These are phyloP conservation scores for Castanea sativa DNA, from an alignment of 306 rosid species.

Conservation along the genomic window DNA sequence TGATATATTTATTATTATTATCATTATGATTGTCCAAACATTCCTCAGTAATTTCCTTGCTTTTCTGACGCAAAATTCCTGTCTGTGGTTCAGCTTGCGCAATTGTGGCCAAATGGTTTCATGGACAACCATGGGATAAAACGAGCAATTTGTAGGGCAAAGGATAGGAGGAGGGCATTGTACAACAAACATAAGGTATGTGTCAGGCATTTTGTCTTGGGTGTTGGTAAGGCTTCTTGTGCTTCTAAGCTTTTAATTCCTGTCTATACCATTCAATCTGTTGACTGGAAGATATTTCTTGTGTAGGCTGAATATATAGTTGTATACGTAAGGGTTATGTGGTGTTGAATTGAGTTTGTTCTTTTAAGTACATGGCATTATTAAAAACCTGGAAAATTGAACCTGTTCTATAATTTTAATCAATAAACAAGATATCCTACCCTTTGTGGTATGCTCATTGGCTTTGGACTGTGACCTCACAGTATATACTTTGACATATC, in stretches of 20 bases:
- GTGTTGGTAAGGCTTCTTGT: neutral
- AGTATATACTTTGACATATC: neutral
- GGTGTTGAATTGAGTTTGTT: neutral
- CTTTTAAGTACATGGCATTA: neutral
- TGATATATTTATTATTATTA: neutral
- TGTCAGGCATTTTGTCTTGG: neutral
- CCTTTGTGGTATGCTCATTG: neutral
- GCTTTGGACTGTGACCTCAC: neutral
- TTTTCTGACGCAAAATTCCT: constrained; percentile 5
- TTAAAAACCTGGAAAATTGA: neutral
- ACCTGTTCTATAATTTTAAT: neutral
- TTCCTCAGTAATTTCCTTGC: neutral
- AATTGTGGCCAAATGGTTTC: constrained; percentile 87
- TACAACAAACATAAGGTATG: constrained; percentile 66
- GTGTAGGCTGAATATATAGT: neutral
- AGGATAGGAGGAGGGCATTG: constrained; percentile 77
- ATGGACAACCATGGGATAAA: constrained; percentile 99
- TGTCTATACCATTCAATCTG: neutral
- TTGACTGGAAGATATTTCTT: neutral
- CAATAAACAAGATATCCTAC: neutral
- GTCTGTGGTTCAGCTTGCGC: constrained; percentile 69
- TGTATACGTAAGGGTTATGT: neutral
- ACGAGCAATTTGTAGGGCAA: constrained; percentile 88
- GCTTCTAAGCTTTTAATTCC: neutral
- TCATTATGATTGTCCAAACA: neutral